Base-by-base conservation (phyloP, 768 basidiomycete species). In the Auriscalpium microsporum region DNA sequence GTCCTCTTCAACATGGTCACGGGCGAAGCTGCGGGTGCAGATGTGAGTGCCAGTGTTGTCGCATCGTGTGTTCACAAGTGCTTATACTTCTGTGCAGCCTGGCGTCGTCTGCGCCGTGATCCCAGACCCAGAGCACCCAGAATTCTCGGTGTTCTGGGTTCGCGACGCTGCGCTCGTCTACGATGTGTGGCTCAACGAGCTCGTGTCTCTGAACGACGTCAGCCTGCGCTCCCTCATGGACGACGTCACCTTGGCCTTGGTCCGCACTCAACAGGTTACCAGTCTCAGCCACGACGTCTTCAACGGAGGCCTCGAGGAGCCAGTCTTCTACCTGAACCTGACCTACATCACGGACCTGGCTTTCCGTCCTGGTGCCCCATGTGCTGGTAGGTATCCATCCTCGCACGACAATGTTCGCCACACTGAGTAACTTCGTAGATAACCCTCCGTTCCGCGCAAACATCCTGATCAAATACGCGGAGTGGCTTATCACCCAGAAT, bases 401-500 rank as follows among this genome's bases (percentile, higher is more conserved):
- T 8, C 16, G 48, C 38, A 21, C 7, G 28, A 8, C 34, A 11
- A 3, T 10, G 11, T 13, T 3, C 34, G 23, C 14, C 16, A 16
- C n/a, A 14, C 47, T 44, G 9, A 46, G 8, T 6, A 9, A 8
- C 45, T 28, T 9, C 36, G 46, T 33, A 58, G 57, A 58, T 35
- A 53, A 53, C 2, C 45, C 57, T 14, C 53, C 53, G n/a, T 46
- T 58, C 45, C 57, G 57, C 19, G 57, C 54, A 2, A 7, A 49
- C 9, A 50, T 48, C 13, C 23, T 53, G 36, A 53, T 53, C n/a
- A 57, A 57, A 44, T 57, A 57, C 36, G 52, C 56, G 3, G 48
- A 57, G 14, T 57, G 56, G 56, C 52, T 57, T 8, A 35, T 53
- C 14, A 52, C 48, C 17, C 56, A 53, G 35, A 42, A 53, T 2